Percentiles rank a stretch among this genome's conserved stretches.
These are phyloP conservation scores for Cordyceps fumosorosea DNA, from an alignment of 2,329 filamentous ascomycete species.

Conservation along the genomic window DNA sequence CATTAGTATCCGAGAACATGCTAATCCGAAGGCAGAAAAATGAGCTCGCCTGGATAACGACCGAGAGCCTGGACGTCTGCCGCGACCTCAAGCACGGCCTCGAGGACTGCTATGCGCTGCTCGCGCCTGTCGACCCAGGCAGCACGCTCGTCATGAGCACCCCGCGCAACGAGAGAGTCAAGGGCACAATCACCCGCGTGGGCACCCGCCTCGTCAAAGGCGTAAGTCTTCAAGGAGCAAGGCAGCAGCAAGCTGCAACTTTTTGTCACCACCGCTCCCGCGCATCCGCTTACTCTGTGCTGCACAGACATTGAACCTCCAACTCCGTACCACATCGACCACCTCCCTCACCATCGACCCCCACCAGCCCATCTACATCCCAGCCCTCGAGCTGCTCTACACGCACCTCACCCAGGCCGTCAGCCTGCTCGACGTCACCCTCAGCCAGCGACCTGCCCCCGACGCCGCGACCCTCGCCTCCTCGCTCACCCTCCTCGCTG, in stretches of 20 bases:
- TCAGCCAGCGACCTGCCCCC: conserved; percentile 38
- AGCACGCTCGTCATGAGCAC: conserved; percentile 88
- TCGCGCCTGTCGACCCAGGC: conserved; percentile 77
- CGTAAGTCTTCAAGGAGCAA: conserved; percentile 42
- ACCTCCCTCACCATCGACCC: conserved; percentile 44
- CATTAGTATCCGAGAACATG: conserved; percentile 16
- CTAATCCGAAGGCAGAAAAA: conserved; percentile 34
- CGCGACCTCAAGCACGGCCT: conserved; percentile 57
- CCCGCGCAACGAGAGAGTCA: conserved; percentile 78
- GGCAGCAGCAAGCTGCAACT: not conserved
- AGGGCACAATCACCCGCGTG: conserved; percentile 84
- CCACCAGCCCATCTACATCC: conserved; percentile 50
- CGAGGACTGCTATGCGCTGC: conserved; percentile 79
- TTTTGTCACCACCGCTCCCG: not conserved
- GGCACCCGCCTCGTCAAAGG: conserved; percentile 90
- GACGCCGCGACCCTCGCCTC: conserved; percentile 50
- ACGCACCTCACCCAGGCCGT: conserved; percentile 76
- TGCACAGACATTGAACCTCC: conserved; percentile 64
- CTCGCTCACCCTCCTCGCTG: conserved; percentile 49
- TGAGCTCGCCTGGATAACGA: conserved; percentile 50
- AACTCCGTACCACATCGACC: conserved; percentile 60
- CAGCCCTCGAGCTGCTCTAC: conserved; percentile 64
- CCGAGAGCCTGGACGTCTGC: conserved; percentile 42
- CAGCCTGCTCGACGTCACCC: conserved; percentile 72
- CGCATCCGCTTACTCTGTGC: not conserved